A percentile compares a stretch with the other conserved stretches of the same genome.
phyloP scores from a whole-genome alignment of 306 rosid species.

The Fragaria vesca region DNA sequence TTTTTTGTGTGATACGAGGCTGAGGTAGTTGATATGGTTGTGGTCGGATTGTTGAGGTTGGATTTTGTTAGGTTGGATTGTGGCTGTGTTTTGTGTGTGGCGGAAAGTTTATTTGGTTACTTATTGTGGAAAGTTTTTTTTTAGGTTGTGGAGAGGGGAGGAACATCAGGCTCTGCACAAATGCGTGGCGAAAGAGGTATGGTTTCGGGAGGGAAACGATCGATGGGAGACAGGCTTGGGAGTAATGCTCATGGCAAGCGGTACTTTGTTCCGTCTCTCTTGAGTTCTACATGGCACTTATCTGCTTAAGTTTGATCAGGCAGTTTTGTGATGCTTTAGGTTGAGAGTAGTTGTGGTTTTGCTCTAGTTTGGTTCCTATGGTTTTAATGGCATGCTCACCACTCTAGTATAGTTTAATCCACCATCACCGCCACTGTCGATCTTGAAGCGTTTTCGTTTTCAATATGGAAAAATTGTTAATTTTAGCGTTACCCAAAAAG shows the following conservation, averaged over 20 bases:
- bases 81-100: background rate
- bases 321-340: background rate
- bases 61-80: background rate
- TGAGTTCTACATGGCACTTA: background rate
- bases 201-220: constrained; percentile 41
- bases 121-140: constrained; percentile 21
- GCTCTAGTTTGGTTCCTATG: background rate
- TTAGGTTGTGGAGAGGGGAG: constrained; percentile 61
- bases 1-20: background rate
- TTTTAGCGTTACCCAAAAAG: background rate
- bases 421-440: background rate
- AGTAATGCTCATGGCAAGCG: constrained; percentile 38
- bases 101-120: background rate
- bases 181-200: constrained; percentile 16
- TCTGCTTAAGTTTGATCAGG: background rate
- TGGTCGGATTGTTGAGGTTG: background rate
- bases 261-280: constrained; percentile 16
- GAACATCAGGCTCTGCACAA: constrained; percentile 20
- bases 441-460: background rate
- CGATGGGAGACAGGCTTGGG: constrained; percentile 28
- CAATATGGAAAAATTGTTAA: background rate
- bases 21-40: background rate
- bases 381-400: background rate
- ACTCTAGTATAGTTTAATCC: background rate
- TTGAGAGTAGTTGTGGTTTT: background rate